These are phyloP conservation scores for Neurospora hispaniola DNA, from an alignment of 495 filamentous ascomycete species.

Conservation along the genomic window DNA sequence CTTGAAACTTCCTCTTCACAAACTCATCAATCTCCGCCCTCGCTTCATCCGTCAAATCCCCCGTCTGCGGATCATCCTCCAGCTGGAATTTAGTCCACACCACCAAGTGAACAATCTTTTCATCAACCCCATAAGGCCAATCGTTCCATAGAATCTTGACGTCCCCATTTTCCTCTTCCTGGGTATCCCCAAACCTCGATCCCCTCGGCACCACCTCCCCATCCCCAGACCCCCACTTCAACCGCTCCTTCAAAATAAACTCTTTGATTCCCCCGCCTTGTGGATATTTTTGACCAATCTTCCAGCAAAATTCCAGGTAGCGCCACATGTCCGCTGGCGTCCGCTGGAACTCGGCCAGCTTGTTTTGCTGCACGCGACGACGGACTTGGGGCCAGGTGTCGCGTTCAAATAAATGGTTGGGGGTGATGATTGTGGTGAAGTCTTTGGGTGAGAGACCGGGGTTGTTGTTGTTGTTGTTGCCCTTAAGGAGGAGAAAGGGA, in stretches of 20 bases:
- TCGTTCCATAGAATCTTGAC: constrained; percentile 73
- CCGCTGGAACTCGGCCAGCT: constrained; percentile 62
- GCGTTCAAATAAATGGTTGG: constrained; percentile 46
- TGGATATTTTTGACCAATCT: too few species aligned
- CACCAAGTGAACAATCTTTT: constrained; percentile 67
- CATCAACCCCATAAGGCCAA: constrained; percentile 80
- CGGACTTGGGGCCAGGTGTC: constrained; percentile 55
- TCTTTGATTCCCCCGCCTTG: constrained; percentile 49
- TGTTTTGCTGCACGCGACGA: constrained; percentile 51
- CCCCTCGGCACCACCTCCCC: constrained; percentile 18
- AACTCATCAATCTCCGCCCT: constrained; percentile 55
- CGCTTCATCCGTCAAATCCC: constrained; percentile 52
- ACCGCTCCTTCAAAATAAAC: constrained; percentile 55
- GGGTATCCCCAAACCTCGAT: constrained; percentile 31
- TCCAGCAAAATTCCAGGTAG: constrained; percentile 55
- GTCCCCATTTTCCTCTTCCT: constrained; percentile 40
- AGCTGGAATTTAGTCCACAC: constrained; percentile 81
- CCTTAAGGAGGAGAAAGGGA: constrained; percentile 40
- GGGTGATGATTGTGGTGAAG: constrained; percentile 50
- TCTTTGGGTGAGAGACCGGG: constrained; percentile 41
- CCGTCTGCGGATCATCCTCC: constrained; percentile 53
- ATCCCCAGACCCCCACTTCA: constrained; percentile 45
- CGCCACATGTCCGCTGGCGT: constrained; percentile 60
- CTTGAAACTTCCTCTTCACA: constrained; percentile 49
- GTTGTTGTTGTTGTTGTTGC: too few species aligned